Percentiles rank a stretch among this genome's conserved stretches.
These are phyloP conservation scores for Chaetomiaceae sp. DNA, from an alignment of 2,329 filamentous ascomycete species.

Conservation along the genomic window DNA sequence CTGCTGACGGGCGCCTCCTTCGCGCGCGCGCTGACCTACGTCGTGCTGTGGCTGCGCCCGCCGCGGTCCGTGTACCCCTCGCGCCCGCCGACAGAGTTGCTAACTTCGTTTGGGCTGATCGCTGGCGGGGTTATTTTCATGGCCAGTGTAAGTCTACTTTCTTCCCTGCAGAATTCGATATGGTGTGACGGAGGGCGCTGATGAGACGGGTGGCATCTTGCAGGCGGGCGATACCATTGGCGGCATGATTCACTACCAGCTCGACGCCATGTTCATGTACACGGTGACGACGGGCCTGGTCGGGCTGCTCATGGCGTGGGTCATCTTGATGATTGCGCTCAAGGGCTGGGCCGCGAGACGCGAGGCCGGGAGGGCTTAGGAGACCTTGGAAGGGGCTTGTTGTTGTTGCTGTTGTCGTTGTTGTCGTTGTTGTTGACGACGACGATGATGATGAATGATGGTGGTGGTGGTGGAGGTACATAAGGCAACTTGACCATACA, in stretches of 20 bases:
- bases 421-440: too few relatives aligned
- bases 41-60: conserved; percentile 73
- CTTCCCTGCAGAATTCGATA: too few relatives aligned
- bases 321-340: conserved; percentile 69
- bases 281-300: conserved; percentile 82
- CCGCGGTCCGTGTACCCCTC: conserved; percentile 76
- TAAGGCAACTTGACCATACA: too few relatives aligned
- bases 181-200: too few relatives aligned
- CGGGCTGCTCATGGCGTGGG: conserved; percentile 80
- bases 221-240: conserved; percentile 70
- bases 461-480: too few relatives aligned
- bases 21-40: conserved; percentile 73
- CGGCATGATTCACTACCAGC: conserved; percentile 69
- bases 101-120: conserved; percentile 81
- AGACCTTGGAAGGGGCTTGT: background rate
- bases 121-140: conserved; percentile 89
- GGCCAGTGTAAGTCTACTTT: conserved; percentile 63
- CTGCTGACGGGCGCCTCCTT: conserved; percentile 77
- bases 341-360: conserved; percentile 76
- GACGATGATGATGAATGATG: too few relatives aligned
- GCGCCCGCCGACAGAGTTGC: conserved; percentile 83
- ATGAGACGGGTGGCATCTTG: background rate
- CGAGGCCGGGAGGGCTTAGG: conserved; percentile 31
- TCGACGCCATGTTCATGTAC: conserved; percentile 92
- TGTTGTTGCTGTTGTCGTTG: too few relatives aligned